phyloP scores from a whole-genome alignment of 2,329 filamentous ascomycete genomes.

The Hymenoscyphus albidus region DNA sequence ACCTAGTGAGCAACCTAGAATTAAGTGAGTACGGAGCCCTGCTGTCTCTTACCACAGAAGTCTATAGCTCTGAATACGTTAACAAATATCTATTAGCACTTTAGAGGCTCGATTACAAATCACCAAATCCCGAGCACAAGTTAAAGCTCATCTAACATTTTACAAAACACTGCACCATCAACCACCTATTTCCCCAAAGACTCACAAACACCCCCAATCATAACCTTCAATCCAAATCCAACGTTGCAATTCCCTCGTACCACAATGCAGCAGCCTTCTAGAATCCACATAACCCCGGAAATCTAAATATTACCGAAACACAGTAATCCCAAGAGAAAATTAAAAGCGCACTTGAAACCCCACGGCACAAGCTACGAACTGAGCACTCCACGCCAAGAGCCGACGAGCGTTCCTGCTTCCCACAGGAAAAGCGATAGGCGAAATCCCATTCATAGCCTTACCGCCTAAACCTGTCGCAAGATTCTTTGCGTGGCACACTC shows the following conservation, averaged over 20 bases:
- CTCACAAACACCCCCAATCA: not conserved
- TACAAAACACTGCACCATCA: not conserved
- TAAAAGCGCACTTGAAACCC: not conserved
- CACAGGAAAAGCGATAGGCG: not conserved
- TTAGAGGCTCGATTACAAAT: no score
- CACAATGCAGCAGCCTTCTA: not conserved
- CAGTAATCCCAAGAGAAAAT: not conserved
- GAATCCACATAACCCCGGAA: not conserved
- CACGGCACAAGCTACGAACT: not conserved
- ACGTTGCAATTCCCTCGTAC: not conserved
- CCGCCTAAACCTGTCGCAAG: conserved; percentile 6
- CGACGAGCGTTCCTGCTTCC: not conserved
- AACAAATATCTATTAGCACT: no score
- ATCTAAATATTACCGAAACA: not conserved
- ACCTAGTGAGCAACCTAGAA: no score
- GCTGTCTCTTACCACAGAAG: no score
- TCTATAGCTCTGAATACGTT: no score
- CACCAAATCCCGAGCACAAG: no score
- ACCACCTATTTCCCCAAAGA: not conserved
- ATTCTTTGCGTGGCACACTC: not conserved
- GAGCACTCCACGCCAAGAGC: not conserved
- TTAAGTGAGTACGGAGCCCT: no score
- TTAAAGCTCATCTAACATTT: no score
- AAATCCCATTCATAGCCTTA: conserved; percentile 6
- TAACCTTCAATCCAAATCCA: not conserved